phyloP scores from a whole-genome alignment of 805 yeast genomes.

The Jamesozyma gamospora region DNA sequence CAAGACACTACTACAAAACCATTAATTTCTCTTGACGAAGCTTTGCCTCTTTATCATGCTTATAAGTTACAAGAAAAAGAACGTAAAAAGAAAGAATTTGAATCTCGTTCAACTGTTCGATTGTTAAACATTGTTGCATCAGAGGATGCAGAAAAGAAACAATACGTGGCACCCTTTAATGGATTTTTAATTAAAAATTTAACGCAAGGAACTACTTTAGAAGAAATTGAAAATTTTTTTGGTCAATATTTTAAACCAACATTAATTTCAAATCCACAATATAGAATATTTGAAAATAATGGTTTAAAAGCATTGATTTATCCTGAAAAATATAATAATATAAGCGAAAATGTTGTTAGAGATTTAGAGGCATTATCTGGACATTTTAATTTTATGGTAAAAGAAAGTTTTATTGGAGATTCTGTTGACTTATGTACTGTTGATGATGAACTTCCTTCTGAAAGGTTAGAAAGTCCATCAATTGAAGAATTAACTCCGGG shows the following conservation, averaged over 20 bases:
- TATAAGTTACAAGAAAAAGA: slow-evolving; percentile 29
- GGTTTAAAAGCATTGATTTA: slow-evolving; percentile 12
- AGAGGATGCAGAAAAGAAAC: slow-evolving; percentile 5
- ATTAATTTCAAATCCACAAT: slow-evolving; percentile 23
- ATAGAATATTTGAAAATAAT: slow-evolving; percentile 4
- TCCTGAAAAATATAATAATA: slow-evolving; percentile 29
- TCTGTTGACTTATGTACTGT: slow-evolving; percentile 16
- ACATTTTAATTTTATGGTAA: slow-evolving; percentile 18
- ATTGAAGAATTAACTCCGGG: background rate
- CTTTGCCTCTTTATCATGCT: slow-evolving; percentile 38
- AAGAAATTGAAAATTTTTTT: slow-evolving; percentile 33
- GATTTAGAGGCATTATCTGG: slow-evolving; percentile 35
- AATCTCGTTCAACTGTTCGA: slow-evolving; percentile 17
- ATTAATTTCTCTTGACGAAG: slow-evolving; percentile 16
- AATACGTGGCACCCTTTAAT: slow-evolving; percentile 33
- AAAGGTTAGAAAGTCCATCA: slow-evolving; percentile 5
- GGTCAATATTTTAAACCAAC: slow-evolving; percentile 21
- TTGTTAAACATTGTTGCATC: slow-evolving; percentile 19
- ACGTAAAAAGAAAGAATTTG: slow-evolving; percentile 22
- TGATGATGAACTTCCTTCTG: slow-evolving; percentile 5
- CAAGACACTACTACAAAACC: slow-evolving; percentile 20
- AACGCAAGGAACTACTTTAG: slow-evolving; percentile 42
- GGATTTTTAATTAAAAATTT: slow-evolving; percentile 46
- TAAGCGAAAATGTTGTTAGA: slow-evolving; percentile 33
- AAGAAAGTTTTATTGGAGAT: slow-evolving; percentile 20